phyloP scores from a whole-genome alignment of 1,284 basidiomycete species.

The Moesziomyces parantarcticus region DNA sequence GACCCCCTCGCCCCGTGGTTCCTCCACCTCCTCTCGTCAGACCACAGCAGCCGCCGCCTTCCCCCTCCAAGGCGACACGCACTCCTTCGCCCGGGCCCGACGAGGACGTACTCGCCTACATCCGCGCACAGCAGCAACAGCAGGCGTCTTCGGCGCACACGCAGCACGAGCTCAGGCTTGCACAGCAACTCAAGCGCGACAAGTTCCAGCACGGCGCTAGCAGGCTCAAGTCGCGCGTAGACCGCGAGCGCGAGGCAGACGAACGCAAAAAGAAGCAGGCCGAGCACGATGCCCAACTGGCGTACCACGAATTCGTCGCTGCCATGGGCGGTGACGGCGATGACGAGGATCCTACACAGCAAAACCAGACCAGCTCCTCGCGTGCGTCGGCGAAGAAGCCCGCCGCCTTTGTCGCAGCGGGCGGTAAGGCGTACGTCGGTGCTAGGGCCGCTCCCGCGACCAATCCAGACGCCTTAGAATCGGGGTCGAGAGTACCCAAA shows the following conservation, averaged over 20 bases:
- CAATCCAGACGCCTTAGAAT: neutral
- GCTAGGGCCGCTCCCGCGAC: constrained; percentile 1
- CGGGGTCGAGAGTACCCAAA: neutral
- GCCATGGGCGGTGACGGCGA: constrained; percentile 49
- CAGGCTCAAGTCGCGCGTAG: constrained; percentile 47
- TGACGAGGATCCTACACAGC: neutral
- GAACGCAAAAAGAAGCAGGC: constrained; percentile 53
- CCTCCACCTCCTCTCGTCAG: neutral
- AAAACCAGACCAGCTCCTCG: neutral
- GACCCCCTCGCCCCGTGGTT: neutral
- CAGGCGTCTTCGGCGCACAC: neutral
- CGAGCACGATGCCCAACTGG: constrained; percentile 47
- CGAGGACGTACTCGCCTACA: constrained; percentile 38
- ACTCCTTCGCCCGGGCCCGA: constrained; percentile 34
- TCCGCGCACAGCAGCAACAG: constrained; percentile 22
- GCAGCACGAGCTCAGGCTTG: constrained; percentile 11
- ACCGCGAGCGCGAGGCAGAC: constrained; percentile 57
- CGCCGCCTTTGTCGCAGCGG: constrained; percentile 48
- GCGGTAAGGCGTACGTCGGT: constrained; percentile 40
- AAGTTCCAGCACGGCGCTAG: constrained; percentile 44
- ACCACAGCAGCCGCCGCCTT: neutral
- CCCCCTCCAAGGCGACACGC: constrained; percentile 1
- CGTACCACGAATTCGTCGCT: constrained; percentile 57
- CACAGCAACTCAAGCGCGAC: constrained; percentile 36
- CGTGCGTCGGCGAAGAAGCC: neutral